Base-by-base conservation (phyloP, 768 basidiomycete species). In the Calocera cornea region DNA sequence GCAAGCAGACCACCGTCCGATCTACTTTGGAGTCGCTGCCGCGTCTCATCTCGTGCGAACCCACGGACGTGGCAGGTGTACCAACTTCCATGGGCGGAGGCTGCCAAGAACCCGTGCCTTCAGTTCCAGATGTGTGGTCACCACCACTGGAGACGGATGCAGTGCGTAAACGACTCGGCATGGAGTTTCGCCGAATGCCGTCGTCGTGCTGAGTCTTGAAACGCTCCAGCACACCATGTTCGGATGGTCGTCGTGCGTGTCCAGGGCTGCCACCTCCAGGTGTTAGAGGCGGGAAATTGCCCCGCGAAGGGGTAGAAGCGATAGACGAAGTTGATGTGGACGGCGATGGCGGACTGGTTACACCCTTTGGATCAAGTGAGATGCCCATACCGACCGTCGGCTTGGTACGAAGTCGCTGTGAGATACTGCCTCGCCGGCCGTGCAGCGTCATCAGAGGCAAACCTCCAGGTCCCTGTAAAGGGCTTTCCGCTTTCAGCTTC, bases 301-400 rank as follows among this genome's bases (percentile, higher is more conserved):
- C 81, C 47, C 91, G 86, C 7, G 92, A 92, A 1, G 90, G 88
- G 27, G 92, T 91, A 1, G 95, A 95, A 1, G 90, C 90, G 44
- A 92, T 88, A 1, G 92, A 95, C 1, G 90, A 93, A 1, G 88
- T 90, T 16, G 92, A 95, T 0, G 92, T 93, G 1, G 92, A 88
- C 12, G 93, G 94, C 7, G 92, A 95, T 34, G 94, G 92, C 3
- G 92, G 92, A 65, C 86, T 88, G n/a, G 87, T 87, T 31, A 82
- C 76, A 31, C 83, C 78, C 64, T 68, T 83, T 77, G 72, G 68
- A 65, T 89, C 90, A 67, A 85, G 77, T 34, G 81, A 82, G 10
- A 89, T 90, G 33, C 92, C 84, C 47, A 91, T 87, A 67, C 82
- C 88, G 1, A 89, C 84, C 7, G 90, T 89, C 72, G 89, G 89